Conservation (phyloP, 108 stramenopile genomes). For the Hondaea fermentalgiana region DNA sequence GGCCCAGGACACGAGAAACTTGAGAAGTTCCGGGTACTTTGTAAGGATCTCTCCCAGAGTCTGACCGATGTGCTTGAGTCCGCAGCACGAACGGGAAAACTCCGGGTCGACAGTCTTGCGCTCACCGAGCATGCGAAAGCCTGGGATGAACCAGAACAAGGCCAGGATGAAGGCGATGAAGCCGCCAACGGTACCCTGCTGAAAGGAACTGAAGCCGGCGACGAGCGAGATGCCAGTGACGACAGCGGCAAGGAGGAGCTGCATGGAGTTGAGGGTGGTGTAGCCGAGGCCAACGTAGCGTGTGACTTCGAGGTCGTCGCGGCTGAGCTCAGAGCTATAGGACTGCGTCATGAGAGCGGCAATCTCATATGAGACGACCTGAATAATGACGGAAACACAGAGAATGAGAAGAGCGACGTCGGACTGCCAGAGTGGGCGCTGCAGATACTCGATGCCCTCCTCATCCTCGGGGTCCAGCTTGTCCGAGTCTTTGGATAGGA, state of each 20-base stretch:
- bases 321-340: not conserved
- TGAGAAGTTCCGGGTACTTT: not conserved
- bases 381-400: not conserved
- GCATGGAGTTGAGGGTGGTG: not conserved
- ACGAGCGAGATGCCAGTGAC: not conserved
- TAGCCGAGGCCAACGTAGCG: not conserved
- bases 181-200: not conserved
- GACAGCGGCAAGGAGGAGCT: not conserved
- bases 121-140: not conserved
- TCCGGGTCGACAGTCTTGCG: not conserved
- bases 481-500: not conserved
- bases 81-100: not conserved
- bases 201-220: not conserved
- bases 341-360: not conserved
- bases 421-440: not conserved
- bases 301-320: not conserved
- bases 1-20: not conserved
- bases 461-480: not conserved
- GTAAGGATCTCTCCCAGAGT: not conserved
- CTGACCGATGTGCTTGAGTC: not conserved
- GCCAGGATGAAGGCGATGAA: not conserved
- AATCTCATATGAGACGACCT: not conserved
- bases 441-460: not conserved
- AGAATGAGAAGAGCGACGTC: not conserved
- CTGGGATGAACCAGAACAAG: not conserved